These are phyloP conservation scores for Symmetrospora coprosmae DNA, from an alignment of 768 basidiomycete genomes.

Conservation along the genomic window DNA sequence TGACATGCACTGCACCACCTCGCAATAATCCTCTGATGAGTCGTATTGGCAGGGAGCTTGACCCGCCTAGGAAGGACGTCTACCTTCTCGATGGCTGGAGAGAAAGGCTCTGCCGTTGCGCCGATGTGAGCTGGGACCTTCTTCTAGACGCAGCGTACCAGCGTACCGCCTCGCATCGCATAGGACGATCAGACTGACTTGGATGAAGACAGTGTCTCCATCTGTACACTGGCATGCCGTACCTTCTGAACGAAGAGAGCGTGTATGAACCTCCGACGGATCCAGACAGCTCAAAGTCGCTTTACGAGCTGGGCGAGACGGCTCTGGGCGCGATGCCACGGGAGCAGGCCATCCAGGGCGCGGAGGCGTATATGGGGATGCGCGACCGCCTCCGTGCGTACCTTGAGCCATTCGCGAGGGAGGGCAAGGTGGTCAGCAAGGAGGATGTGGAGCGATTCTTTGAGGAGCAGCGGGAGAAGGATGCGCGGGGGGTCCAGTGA, in stretches of 20 bases:
- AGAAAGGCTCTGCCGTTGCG: constrained; percentile 28
- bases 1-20: constrained; percentile 13
- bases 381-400: constrained; percentile 27
- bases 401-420: constrained; percentile 27
- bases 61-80: constrained; percentile 11
- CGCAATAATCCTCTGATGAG: background rate
- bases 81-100: constrained; percentile 30
- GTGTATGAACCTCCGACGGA: constrained; percentile 30
- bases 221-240: constrained; percentile 22
- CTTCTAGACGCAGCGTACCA: background rate
- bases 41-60: background rate
- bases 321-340: constrained; percentile 28
- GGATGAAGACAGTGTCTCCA: constrained; percentile 21
- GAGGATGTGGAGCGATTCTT: constrained; percentile 30
- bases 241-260: constrained; percentile 30
- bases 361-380: constrained; percentile 24
- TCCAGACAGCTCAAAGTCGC: constrained; percentile 26
- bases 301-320: constrained; percentile 30
- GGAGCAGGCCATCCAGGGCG: constrained; percentile 27
- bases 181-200: background rate
- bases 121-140: constrained; percentile 21
- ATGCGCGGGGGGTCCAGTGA: too few relatives aligned
- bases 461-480: constrained; percentile 19
- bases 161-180: background rate
- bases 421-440: constrained; percentile 25